Evolutionary conservation across 495 filamentous ascomycete species (phyloP).

Genomic region (Xylaria nigripes): DNA sequence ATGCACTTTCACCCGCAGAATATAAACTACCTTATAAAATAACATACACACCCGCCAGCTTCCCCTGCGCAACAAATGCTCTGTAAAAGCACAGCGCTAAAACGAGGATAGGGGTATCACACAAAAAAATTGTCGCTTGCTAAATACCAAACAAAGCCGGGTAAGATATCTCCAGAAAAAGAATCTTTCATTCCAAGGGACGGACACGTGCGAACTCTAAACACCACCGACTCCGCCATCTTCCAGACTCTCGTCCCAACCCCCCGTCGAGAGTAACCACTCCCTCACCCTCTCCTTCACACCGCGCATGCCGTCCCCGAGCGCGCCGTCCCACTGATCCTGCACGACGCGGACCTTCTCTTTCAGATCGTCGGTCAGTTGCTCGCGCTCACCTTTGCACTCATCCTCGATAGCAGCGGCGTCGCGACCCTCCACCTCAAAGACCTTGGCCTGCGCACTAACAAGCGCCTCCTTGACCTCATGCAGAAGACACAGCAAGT

Average conservation of each 20-base stretch:
- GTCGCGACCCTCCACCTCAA: conserved; percentile 51
- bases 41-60: too few species aligned
- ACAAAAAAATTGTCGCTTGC: conserved; percentile 2
- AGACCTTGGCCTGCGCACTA: conserved; percentile 47
- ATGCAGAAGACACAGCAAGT: conserved; percentile 85
- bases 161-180: too few species aligned
- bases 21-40: too few species aligned
- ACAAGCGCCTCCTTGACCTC: conserved; percentile 80
- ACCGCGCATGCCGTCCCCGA: conserved; percentile 41
- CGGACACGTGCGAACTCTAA: too few species aligned
- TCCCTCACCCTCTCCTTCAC: conserved; percentile 52
- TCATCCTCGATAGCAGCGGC: conserved; percentile 51
- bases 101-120: conserved; percentile 8
- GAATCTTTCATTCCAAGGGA: too few species aligned
- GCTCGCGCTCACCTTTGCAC: conserved; percentile 53
- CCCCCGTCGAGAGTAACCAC: conserved; percentile 59
- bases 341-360: conserved; percentile 86
- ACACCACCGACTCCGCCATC: conserved; percentile 40
- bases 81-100: background rate
- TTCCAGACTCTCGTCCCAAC: conserved; percentile 62
- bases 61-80: background rate
- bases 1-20: too few species aligned
- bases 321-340: conserved; percentile 62
- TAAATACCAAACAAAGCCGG: conserved; percentile 1
- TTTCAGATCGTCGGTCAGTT: conserved; percentile 78